Base-by-base conservation (phyloP, 495 filamentous ascomycete genomes). In the Platismatia glauca region DNA sequence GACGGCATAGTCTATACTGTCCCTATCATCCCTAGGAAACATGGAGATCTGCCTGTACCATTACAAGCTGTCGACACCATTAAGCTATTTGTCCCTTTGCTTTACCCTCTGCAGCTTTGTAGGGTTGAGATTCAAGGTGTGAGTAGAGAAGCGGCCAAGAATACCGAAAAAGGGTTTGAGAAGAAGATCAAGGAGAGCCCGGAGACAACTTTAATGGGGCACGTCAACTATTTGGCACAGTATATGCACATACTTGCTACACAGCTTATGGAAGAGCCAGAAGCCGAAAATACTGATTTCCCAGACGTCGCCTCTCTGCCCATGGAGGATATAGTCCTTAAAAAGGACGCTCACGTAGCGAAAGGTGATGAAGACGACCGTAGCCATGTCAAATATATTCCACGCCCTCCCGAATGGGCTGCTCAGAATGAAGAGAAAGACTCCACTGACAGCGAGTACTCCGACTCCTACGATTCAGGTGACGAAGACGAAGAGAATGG, bases 391-490 rank as follows among this genome's bases (percentile, higher is more conserved):
- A 83, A 86, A 66, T 75, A 89, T 61, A 89, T 96, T 53, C 86
- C 89, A 18, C 80, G 90, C 7, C 91, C 91, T 2, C 87, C 89
- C 4, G 91, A 96, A 69, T 96, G 91, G 91, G 75, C 78, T 11
- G 67, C 78, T 22, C 71, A 72, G 34, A 63, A 63, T 4, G 67
- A 64, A 22, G 73, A 71, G n/a, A 64, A 72, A 16, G 73, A 78
- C 7, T 76, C 72, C 37, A 73, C 74, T 7, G 69, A 71, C 27
- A 73, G 68, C 16, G 76, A 79, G 33, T 78, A 79, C 7, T 78
- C 74, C 18, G 76, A 80, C 27, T 76, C 76, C 38, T 72, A 71
- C 24, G 72, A 73, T 34, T 71, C 68, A 15, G 74, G 73, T 6
- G 72, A 75, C 27, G 74, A 71, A 31, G 73, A 79, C 2, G 81